Percentiles rank a stretch among this genome's conserved stretches.
Evolutionary conservation across 352 stramenopile species (phyloP).

Genomic region (Phytopythium litorale): DNA sequence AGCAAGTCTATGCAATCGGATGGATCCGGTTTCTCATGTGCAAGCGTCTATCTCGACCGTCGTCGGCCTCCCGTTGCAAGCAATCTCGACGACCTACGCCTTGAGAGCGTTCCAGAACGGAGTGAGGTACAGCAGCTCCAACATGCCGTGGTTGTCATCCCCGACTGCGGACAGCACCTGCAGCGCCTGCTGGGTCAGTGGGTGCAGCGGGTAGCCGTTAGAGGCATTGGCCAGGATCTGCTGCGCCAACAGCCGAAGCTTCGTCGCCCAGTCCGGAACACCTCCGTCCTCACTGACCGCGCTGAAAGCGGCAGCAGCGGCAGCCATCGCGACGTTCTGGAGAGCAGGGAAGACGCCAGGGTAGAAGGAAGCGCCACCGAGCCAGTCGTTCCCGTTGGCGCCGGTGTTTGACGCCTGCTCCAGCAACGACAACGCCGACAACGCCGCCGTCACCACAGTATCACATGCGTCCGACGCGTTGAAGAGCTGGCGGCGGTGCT

Average conservation of each 20-base stretch:
- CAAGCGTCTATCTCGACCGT: background rate
- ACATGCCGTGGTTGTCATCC: slow-evolving; percentile 5
- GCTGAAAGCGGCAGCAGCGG: slow-evolving; percentile 26
- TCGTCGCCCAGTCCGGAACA: slow-evolving; percentile 4
- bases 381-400: slow-evolving; percentile 29
- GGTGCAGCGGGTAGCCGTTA: slow-evolving; percentile 20
- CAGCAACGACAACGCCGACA: slow-evolving; percentile 19
- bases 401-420: slow-evolving; percentile 19
- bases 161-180: slow-evolving; percentile 16
- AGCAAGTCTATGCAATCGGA: background rate
- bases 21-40: background rate
- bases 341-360: slow-evolving; percentile 55
- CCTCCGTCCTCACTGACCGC: slow-evolving; percentile 7
- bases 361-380: slow-evolving; percentile 68
- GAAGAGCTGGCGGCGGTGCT: slow-evolving; percentile 12
- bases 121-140: slow-evolving; percentile 44
- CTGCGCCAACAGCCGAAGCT: slow-evolving; percentile 17
- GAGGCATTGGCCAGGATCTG: slow-evolving; percentile 18
- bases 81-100: background rate
- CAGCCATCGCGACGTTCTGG: slow-evolving; percentile 38
- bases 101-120: slow-evolving; percentile 31
- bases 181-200: slow-evolving; percentile 33
- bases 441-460: slow-evolving; percentile 24
- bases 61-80: background rate
- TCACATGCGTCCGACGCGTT: slow-evolving; percentile 20